phyloP scores from a whole-genome alignment of 2,329 filamentous ascomycete genomes.

The Chrysoporthe deuterocubensis region DNA sequence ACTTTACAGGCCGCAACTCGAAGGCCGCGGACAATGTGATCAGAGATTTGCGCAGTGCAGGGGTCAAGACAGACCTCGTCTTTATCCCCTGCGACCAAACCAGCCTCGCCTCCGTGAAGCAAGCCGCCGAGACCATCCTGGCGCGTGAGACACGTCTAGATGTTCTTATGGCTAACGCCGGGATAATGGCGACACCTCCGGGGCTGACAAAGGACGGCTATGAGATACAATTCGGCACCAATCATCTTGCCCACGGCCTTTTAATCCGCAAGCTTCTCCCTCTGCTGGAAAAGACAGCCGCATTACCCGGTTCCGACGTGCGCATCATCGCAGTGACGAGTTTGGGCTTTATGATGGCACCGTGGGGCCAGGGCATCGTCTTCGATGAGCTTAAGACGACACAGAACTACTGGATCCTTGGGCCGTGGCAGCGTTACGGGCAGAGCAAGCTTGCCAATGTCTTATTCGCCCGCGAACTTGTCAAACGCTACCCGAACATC shows the following conservation, averaged over 20 bases:
- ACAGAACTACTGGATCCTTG: constrained; percentile 12
- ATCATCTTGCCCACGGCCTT: constrained; percentile 52
- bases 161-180: constrained; percentile 52
- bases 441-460: constrained; percentile 44
- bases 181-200: constrained; percentile 45
- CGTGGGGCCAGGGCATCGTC: no score
- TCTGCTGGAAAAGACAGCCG: constrained; percentile 32
- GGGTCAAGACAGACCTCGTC: constrained; percentile 19
- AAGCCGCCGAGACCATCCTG: constrained; percentile 22
- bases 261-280: constrained; percentile 43
- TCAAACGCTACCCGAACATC: constrained; percentile 35
- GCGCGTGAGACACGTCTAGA: constrained; percentile 40
- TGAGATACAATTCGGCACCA: constrained; percentile 52
- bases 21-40: constrained; percentile 42
- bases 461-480: constrained; percentile 38
- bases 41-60: constrained; percentile 39
- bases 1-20: constrained; percentile 44
- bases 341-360: no score
- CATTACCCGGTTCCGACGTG: constrained; percentile 28
- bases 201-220: constrained; percentile 47
- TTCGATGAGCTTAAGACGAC: constrained; percentile 6
- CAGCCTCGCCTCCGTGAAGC: constrained; percentile 38
- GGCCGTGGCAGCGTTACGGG: constrained; percentile 34
- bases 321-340: constrained; percentile 32
- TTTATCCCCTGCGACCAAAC: constrained; percentile 40